Evolutionary conservation across 768 basidiomycete species (phyloP).

Genomic region (Hypholoma sublateritium): DNA sequence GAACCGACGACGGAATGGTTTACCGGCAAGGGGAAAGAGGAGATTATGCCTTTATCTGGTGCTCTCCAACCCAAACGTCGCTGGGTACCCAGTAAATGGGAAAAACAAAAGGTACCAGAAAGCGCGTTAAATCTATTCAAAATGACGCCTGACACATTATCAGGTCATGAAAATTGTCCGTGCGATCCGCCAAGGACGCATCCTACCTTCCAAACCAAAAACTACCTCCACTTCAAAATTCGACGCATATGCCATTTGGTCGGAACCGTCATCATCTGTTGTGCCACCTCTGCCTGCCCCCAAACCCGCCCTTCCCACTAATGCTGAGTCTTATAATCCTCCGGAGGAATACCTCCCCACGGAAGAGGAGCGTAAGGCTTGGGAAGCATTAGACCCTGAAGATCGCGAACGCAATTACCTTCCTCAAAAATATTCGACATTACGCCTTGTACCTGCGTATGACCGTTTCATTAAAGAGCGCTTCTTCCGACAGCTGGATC

Average conservation of each 20-base stretch:
- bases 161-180: conserved; percentile 99
- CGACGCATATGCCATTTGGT: conserved; percentile 89
- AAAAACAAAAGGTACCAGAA: conserved; percentile 87
- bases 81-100: conserved; percentile 99
- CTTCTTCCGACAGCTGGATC: conserved; percentile 90
- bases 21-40: conserved; percentile 92
- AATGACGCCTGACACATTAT: conserved; percentile 7
- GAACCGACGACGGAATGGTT: conserved; percentile 96
- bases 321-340: conserved; percentile 98
- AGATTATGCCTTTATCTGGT: conserved; percentile 88
- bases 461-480: conserved; percentile 90
- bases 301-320: conserved; percentile 83
- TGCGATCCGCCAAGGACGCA: conserved; percentile 94
- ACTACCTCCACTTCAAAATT: conserved; percentile 50
- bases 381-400: conserved; percentile 82
- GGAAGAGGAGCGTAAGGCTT: conserved; percentile 75
- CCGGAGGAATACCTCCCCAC: conserved; percentile 95
- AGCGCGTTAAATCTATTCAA: not conserved
- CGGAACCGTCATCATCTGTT: conserved; percentile 68
- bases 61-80: conserved; percentile 95
- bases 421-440: conserved; percentile 79
- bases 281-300: conserved; percentile 92
- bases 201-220: conserved; percentile 86
- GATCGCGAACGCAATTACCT: conserved; percentile 90
- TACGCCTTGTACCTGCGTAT: conserved; percentile 92